Percentiles rank a stretch among this genome's conserved stretches.
Conservation (phyloP, 1,139 yeast genomes). For the Geotrichum phurueaensis region DNA sequence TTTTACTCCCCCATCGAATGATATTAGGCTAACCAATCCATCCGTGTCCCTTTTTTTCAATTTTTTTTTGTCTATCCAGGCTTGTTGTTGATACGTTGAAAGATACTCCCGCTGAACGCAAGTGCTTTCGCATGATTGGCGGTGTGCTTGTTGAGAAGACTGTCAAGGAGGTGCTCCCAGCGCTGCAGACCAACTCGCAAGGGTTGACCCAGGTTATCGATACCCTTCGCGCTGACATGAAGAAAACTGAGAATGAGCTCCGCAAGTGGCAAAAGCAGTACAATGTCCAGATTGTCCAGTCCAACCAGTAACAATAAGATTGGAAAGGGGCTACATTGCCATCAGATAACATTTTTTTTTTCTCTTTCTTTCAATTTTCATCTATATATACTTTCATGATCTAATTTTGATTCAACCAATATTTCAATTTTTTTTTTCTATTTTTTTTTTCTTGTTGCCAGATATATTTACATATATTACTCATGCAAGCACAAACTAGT, state of each 20-base stretch:
- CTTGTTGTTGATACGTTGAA: conserved; percentile 53
- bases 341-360: background rate
- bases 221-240: conserved; percentile 34
- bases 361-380: background rate
- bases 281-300: conserved; percentile 40
- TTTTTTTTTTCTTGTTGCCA: background rate
- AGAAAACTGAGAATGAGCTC: conserved; percentile 35
- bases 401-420: background rate
- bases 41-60: background rate
- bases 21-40: background rate
- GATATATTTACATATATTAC: background rate
- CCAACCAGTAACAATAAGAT: background rate
- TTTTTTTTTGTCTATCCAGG: conserved; percentile 20
- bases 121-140: conserved; percentile 90
- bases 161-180: conserved; percentile 67
- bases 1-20: background rate
- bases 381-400: background rate
- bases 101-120: conserved; percentile 52
- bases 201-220: conserved; percentile 36
- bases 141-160: conserved; percentile 83
- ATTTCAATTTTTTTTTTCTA: background rate
- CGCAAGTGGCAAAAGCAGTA: conserved; percentile 39
- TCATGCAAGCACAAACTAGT: background rate
- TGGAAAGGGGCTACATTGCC: background rate
- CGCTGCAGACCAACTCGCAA: conserved; percentile 54